Conservation (phyloP, 345 rosid genomes). For the Brassica incana region DNA sequence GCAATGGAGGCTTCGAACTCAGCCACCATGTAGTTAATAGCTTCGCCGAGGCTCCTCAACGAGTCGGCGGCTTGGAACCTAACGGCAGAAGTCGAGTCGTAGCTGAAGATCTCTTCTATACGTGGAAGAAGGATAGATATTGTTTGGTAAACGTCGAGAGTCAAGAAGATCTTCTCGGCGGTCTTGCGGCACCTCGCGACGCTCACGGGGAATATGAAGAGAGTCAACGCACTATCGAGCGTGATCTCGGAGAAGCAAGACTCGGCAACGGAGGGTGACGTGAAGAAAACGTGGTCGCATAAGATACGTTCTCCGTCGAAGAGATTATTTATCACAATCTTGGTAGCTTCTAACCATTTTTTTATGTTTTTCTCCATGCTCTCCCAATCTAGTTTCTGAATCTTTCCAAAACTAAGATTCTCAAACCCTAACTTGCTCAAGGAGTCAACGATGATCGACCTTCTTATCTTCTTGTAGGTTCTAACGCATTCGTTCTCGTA, state of each 20-base stretch:
- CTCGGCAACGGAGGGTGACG: conserved; percentile 54
- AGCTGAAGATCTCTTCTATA: conserved; percentile 59
- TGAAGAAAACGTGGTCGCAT: conserved; percentile 64
- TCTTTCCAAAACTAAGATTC: conserved; percentile 42
- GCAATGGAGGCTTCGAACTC: conserved; percentile 55
- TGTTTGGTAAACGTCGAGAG: conserved; percentile 61
- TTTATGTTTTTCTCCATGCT: conserved; percentile 57
- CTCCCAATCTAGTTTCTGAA: conserved; percentile 78
- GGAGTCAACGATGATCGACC: conserved; percentile 68
- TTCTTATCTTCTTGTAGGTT: conserved; percentile 58
- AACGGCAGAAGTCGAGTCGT: conserved; percentile 50
- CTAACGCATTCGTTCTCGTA: conserved; percentile 65
- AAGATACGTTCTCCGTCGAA: conserved; percentile 66
- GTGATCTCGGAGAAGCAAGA: conserved; percentile 70
- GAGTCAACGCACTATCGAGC: conserved; percentile 62
- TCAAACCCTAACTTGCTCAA: conserved; percentile 63
- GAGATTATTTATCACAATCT: conserved; percentile 47
- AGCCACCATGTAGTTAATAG: conserved; percentile 43
- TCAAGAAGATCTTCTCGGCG: conserved; percentile 59
- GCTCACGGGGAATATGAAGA: conserved; percentile 67
- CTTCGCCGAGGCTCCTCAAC: conserved; percentile 48
- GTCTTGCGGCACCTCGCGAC: conserved; percentile 48
- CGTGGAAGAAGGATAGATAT: conserved; percentile 51
- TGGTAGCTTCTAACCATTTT: conserved; percentile 58
- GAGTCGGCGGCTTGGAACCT: conserved; percentile 58